phyloP scores from a whole-genome alignment of 129 eudicot species.

The Lonicera japonica region DNA sequence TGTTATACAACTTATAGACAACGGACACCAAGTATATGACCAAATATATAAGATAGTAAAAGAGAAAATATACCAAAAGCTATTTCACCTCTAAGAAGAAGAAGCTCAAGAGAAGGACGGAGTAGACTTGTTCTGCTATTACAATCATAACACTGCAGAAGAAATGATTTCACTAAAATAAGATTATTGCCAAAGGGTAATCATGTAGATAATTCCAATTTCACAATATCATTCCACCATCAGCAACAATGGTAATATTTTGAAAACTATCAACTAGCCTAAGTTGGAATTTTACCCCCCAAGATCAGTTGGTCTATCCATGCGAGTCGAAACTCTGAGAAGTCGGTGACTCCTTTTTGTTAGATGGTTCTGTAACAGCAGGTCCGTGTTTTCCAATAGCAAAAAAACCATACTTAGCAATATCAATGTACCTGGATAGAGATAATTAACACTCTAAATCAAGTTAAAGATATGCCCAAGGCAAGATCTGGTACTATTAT shows the following conservation, averaged over 20 bases:
- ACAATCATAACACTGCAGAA: conserved; percentile 79
- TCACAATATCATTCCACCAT: too few species aligned
- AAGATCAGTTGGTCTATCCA: conserved; percentile 67
- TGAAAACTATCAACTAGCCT: conserved; percentile 4
- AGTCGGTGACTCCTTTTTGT: conserved; percentile 35
- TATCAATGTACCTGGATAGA: conserved; percentile 81
- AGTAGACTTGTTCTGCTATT: conserved; percentile 85
- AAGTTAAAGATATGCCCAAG: neutral
- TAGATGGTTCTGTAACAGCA: conserved; percentile 16
- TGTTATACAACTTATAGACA: conserved; percentile 13
- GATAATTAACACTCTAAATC: neutral
- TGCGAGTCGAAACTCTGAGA: conserved; percentile 25
- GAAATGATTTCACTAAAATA: neutral
- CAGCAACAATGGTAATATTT: neutral
- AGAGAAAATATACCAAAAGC: conserved; percentile 2
- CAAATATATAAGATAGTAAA: neutral
- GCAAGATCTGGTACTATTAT: neutral
- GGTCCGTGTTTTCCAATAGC: conserved; percentile 45
- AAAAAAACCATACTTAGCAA: conserved; percentile 77
- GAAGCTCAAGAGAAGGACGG: conserved; percentile 67
- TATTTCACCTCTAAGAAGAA: conserved; percentile 82
- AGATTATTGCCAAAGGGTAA: too few species aligned
- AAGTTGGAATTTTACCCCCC: conserved; percentile 48
- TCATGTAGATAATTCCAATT: too few species aligned
- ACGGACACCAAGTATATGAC: neutral